Conservation (phyloP, 2,329 filamentous ascomycete species). For the Orbilia oligospora region DNA sequence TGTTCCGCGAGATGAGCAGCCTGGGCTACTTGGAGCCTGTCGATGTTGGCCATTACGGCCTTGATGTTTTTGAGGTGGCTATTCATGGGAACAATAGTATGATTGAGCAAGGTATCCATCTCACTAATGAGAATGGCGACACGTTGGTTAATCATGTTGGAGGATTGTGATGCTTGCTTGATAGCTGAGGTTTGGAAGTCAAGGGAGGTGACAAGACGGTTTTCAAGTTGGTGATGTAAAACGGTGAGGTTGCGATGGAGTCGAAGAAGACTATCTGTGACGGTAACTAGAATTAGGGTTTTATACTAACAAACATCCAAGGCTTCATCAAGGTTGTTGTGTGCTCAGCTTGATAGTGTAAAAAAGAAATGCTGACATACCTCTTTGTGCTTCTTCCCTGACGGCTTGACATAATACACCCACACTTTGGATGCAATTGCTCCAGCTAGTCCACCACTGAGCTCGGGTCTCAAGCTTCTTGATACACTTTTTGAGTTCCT, state of each 20-base stretch:
- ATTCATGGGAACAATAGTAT: conserved; percentile 22
- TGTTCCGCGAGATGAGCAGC: conserved; percentile 8
- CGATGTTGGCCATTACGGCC: conserved; percentile 9
- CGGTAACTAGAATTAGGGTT: background rate
- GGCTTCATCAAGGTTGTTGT: background rate
- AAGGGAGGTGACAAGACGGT: conserved; percentile 28
- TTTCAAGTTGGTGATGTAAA: conserved; percentile 44
- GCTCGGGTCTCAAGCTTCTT: conserved; percentile 62
- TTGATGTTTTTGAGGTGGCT: conserved; percentile 14
- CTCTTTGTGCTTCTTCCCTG: conserved; percentile 63
- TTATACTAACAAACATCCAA: background rate
- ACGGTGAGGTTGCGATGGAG: conserved; percentile 50
- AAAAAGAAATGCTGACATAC: conserved; percentile 20
- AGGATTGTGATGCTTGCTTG: background rate
- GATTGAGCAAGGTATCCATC: conserved; percentile 28
- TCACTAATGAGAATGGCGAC: conserved; percentile 26
- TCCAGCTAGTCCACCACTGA: conserved; percentile 64
- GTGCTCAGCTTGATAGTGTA: background rate
- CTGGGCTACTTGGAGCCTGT: conserved; percentile 5
- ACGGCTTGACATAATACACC: conserved; percentile 63
- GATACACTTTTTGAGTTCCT: conserved; percentile 61
- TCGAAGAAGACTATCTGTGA: conserved; percentile 45
- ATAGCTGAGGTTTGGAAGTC: conserved; percentile 22
- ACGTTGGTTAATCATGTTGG: conserved; percentile 4
- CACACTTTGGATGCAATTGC: conserved; percentile 64